These are phyloP conservation scores for Kwoniella dendrophila DNA, from an alignment of 768 basidiomycete genomes.

Conservation along the genomic window DNA sequence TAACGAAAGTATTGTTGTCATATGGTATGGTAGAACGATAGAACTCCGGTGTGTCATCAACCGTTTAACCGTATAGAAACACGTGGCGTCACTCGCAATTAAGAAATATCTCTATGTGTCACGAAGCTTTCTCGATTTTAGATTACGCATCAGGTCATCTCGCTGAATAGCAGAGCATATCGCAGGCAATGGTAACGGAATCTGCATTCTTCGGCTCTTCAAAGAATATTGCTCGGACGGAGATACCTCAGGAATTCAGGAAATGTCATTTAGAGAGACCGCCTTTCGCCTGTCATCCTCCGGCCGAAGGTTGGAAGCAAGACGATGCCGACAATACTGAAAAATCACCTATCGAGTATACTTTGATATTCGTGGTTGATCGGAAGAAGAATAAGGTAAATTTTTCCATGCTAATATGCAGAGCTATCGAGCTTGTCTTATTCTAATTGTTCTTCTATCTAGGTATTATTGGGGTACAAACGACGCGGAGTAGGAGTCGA, in stretches of 20 bases:
- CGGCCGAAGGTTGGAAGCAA: slow-evolving; percentile 5
- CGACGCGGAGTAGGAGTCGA: slow-evolving; percentile 51
- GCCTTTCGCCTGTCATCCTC: slow-evolving; percentile 13
- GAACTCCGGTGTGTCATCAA: no score
- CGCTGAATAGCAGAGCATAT: no score
- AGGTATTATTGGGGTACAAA: slow-evolving; percentile 53
- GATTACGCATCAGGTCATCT: no score
- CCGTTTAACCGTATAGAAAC: no score
- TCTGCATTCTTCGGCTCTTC: no score
- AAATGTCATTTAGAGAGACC: background rate
- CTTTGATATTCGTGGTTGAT: slow-evolving; percentile 42
- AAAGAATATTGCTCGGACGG: background rate
- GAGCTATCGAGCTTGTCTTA: background rate
- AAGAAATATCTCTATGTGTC: no score
- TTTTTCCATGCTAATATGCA: no score
- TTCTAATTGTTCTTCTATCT: slow-evolving; percentile 8
- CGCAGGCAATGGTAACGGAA: no score
- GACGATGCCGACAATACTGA: background rate
- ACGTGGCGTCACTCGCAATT: no score
- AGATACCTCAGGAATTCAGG: slow-evolving; percentile 5
- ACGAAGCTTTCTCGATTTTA: no score
- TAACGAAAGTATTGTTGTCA: no score
- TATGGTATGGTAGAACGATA: no score
- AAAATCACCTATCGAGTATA: slow-evolving; percentile 11
- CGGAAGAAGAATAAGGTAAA: slow-evolving; percentile 19